Evolutionary conservation across 139 green algal species (phyloP).

Genomic region (Chlorokybus atmophyticus): DNA sequence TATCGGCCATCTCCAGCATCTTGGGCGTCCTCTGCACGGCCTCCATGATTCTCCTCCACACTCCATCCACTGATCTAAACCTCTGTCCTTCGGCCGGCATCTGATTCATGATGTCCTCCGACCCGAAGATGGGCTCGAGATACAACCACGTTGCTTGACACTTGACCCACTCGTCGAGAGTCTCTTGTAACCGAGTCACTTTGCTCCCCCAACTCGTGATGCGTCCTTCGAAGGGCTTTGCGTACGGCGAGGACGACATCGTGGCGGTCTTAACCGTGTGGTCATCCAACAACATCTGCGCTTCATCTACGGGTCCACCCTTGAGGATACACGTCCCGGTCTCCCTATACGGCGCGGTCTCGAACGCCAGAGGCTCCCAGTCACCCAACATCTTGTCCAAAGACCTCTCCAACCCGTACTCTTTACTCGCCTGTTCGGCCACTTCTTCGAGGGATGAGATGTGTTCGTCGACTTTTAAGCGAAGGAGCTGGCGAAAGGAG

Average conservation of each 20-base stretch:
- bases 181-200: slow-evolving; percentile 39
- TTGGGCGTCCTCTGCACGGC: slow-evolving; percentile 15
- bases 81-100: slow-evolving; percentile 33
- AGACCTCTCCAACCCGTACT: slow-evolving; percentile 44
- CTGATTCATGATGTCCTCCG: slow-evolving; percentile 41
- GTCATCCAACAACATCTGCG: slow-evolving; percentile 62
- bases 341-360: slow-evolving; percentile 50
- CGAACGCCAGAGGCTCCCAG: slow-evolving; percentile 46
- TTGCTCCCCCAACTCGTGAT: slow-evolving; percentile 49
- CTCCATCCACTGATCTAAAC: slow-evolving; percentile 43
- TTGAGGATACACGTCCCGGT: slow-evolving; percentile 45
- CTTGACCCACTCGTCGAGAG: slow-evolving; percentile 39
- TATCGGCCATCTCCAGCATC: slow-evolving; percentile 31
- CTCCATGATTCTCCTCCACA: slow-evolving; percentile 54
- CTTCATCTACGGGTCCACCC: slow-evolving; percentile 53
- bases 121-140: slow-evolving; percentile 40
- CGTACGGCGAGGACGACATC: slow-evolving; percentile 44
- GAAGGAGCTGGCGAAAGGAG: slow-evolving; percentile 6
- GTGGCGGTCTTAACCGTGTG: slow-evolving; percentile 56
- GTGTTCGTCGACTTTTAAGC: slow-evolving; percentile 39
- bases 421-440: slow-evolving; percentile 34
- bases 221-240: slow-evolving; percentile 40
- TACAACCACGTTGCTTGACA: slow-evolving; percentile 38
- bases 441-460: slow-evolving; percentile 35
- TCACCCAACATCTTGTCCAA: slow-evolving; percentile 43